Conservation (phyloP, 768 basidiomycete genomes). For the Lactifluus subvellereus region DNA sequence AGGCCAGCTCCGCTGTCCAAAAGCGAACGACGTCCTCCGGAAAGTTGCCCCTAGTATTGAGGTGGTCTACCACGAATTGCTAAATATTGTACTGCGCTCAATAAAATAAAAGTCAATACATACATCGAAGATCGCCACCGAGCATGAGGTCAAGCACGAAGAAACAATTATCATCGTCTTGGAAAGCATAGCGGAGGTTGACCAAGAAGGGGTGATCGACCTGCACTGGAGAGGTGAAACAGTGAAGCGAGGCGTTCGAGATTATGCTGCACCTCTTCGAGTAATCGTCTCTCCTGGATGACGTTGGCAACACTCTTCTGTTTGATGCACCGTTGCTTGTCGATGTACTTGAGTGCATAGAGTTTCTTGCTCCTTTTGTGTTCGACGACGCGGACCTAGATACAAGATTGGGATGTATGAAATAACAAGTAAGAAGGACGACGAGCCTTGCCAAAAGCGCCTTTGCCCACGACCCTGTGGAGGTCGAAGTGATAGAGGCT, state of each 20-base stretch:
- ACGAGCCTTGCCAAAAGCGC: slow-evolving; percentile 94
- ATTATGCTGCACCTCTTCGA: slow-evolving; percentile 41
- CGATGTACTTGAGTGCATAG: slow-evolving; percentile 53
- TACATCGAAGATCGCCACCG: slow-evolving; percentile 89
- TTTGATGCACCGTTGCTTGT: slow-evolving; percentile 47
- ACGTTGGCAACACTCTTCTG: slow-evolving; percentile 48
- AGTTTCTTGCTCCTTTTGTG: slow-evolving; percentile 48
- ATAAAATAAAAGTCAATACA: slow-evolving; percentile 30
- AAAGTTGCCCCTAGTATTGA: slow-evolving; percentile 65
- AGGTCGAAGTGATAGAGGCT: slow-evolving; percentile 97
- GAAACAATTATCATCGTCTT: slow-evolving; percentile 97
- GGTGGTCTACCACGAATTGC: slow-evolving; percentile 55
- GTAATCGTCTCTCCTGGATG: slow-evolving; percentile 46
- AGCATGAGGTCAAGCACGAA: slow-evolving; percentile 97
- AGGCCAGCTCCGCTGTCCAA: slow-evolving; percentile 84
- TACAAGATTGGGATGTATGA: background rate
- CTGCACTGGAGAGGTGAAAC: slow-evolving; percentile 33
- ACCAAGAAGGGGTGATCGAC: slow-evolving; percentile 88
- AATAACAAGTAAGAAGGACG: background rate
- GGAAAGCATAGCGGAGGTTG: slow-evolving; percentile 92
- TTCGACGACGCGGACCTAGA: slow-evolving; percentile 50
- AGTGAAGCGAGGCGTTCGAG: background rate
- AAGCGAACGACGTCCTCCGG: slow-evolving; percentile 72
- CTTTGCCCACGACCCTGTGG: slow-evolving; percentile 91
- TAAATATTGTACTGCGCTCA: background rate